Evolutionary conservation across 1,139 yeast species (phyloP).

Genomic region (Yamadazyma sp.): DNA sequence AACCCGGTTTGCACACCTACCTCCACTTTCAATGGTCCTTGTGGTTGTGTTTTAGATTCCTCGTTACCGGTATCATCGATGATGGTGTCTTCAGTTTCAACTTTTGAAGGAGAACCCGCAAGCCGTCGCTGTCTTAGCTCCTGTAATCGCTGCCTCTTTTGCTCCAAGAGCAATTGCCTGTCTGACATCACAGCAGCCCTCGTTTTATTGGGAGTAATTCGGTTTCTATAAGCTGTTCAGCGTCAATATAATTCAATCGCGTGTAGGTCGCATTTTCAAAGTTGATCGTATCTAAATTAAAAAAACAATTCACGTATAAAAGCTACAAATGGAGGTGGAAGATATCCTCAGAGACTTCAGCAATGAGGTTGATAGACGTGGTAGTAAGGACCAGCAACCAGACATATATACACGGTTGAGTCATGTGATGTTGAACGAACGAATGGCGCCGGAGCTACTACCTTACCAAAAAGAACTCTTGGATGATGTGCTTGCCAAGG

Average conservation of each 20-base stretch:
- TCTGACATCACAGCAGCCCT: slow-evolving; percentile 23
- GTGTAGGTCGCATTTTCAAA: no score
- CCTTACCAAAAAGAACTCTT: slow-evolving; percentile 66
- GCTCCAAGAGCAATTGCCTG: slow-evolving; percentile 39
- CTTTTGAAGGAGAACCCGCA: slow-evolving; percentile 9
- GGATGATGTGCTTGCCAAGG: slow-evolving; percentile 53
- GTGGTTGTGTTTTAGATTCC: not conserved
- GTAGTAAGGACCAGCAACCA: slow-evolving; percentile 9
- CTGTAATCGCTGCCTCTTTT: slow-evolving; percentile 42
- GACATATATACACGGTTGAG: slow-evolving; percentile 14
- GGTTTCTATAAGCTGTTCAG: no score
- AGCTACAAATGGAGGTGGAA: slow-evolving; percentile 51
- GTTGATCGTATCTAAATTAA: no score
- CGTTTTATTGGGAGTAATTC: no score
- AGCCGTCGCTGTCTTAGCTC: slow-evolving; percentile 38
- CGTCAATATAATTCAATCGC: no score
- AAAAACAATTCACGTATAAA: no score
- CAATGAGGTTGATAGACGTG: slow-evolving; percentile 13
- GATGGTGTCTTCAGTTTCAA: not conserved
- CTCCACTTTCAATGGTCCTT: slow-evolving; percentile 15
- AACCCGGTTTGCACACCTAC: slow-evolving; percentile 20
- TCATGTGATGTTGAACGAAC: slow-evolving; percentile 76
- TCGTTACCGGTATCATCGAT: not conserved
- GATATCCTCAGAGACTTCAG: slow-evolving; percentile 71
- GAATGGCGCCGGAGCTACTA: slow-evolving; percentile 80